Conservation (phyloP, 2,329 filamentous ascomycete genomes). For the Rhynchosporium graminicola region DNA sequence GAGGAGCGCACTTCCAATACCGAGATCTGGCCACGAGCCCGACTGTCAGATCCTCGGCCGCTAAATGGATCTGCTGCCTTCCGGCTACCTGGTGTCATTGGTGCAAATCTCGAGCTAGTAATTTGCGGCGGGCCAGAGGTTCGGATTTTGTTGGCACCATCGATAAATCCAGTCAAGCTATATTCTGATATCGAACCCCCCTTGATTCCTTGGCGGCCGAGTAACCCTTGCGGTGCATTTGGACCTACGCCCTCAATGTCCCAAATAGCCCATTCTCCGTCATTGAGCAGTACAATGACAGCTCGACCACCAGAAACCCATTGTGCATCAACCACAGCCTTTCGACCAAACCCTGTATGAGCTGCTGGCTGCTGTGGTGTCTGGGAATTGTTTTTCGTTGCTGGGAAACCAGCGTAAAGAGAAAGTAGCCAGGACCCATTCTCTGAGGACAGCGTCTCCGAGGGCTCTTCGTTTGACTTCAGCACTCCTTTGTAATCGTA, state of each 20-base stretch:
- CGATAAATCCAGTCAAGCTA: conserved; percentile 59
- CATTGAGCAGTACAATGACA: conserved; percentile 58
- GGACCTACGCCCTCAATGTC: conserved; percentile 62
- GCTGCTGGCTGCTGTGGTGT: conserved; percentile 51
- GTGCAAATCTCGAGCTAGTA: conserved; percentile 54
- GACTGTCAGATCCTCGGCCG: conserved; percentile 22
- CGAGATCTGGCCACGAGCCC: conserved; percentile 36
- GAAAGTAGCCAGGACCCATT: conserved; percentile 67
- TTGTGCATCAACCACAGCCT: conserved; percentile 61
- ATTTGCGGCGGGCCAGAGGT: conserved; percentile 33
- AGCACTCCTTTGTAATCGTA: conserved; percentile 61
- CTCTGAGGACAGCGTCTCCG: conserved; percentile 41
- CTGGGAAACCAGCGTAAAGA: conserved; percentile 49
- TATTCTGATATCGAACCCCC: conserved; percentile 62
- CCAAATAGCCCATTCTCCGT: conserved; percentile 70
- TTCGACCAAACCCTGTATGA: conserved; percentile 51
- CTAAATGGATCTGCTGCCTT: conserved; percentile 38
- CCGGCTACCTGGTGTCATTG: conserved; percentile 64
- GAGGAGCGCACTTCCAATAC: conserved; percentile 34
- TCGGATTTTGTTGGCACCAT: conserved; percentile 49
- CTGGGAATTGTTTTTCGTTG: conserved; percentile 27
- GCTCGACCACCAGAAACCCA: conserved; percentile 64
- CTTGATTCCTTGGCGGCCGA: conserved; percentile 44
- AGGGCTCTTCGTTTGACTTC: conserved; percentile 53
- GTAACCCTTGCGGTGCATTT: conserved; percentile 47